Conservation (phyloP, 306 rosid species). For the Ormosia emarginata region DNA sequence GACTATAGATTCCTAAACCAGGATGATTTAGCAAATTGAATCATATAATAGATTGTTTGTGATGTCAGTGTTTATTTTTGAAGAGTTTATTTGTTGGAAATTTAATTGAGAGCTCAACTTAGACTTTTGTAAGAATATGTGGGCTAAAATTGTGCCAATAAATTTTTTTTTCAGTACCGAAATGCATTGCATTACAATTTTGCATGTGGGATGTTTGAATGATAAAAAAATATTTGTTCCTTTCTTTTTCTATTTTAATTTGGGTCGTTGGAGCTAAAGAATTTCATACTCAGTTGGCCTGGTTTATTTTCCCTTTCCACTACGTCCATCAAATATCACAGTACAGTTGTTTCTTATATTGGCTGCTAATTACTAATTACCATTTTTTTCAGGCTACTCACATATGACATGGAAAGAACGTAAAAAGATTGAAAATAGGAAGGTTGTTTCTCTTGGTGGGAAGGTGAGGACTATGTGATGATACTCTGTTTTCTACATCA, state of each 20-base stretch:
- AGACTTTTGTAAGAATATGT: neutral
- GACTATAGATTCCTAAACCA: no score
- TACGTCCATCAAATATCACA: neutral
- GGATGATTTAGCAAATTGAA: neutral
- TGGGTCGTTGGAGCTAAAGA: neutral
- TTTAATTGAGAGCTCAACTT: neutral
- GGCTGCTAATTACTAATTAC: neutral
- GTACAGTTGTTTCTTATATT: conserved; percentile 1
- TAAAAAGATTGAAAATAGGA: conserved; percentile 65
- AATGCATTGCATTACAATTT: neutral
- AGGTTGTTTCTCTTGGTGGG: conserved; percentile 77
- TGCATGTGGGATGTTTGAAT: neutral
- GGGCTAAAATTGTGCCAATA: neutral
- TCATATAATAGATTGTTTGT: neutral
- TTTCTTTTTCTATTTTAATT: neutral
- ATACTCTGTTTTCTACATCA: conserved; percentile 4
- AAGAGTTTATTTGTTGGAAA: neutral
- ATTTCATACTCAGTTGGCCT: neutral
- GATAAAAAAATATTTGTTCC: neutral
- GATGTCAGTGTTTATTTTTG: neutral
- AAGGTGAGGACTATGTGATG: conserved; percentile 50
- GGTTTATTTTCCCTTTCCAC: neutral
- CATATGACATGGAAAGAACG: conserved; percentile 88
- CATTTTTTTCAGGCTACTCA: conserved; percentile 44
- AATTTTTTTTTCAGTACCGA: neutral